phyloP scores from a whole-genome alignment of 2,329 filamentous ascomycete genomes.

The Xylariales sp. region DNA sequence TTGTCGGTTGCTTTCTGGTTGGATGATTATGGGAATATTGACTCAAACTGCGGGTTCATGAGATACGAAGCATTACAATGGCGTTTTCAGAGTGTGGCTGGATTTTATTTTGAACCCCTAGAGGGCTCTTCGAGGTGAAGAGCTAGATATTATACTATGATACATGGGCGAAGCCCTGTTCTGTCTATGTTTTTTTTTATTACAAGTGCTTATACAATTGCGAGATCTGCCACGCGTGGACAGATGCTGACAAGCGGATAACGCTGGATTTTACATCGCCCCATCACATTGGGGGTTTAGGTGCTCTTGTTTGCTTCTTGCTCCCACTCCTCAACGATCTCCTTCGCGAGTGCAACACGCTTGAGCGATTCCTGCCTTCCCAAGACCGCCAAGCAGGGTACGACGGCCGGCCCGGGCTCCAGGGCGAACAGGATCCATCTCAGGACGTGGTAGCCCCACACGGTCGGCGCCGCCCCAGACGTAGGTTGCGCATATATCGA shows the following conservation, averaged over 20 bases:
- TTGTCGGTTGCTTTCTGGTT: too few relatives aligned
- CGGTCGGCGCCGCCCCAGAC: slow-evolving; percentile 4
- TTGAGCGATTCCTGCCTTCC: slow-evolving; percentile 19
- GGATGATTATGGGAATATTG: not conserved
- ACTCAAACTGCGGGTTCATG: slow-evolving; percentile 8
- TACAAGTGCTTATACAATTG: too few relatives aligned
- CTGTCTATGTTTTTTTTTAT: too few relatives aligned
- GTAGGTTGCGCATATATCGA: slow-evolving; percentile 10
- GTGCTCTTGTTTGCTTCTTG: not conserved
- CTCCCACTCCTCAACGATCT: slow-evolving; percentile 10
- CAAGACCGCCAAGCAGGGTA: slow-evolving; percentile 18
- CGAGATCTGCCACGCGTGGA: too few relatives aligned
- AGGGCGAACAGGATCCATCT: slow-evolving; percentile 21
- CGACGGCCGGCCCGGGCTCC: slow-evolving; percentile 16
- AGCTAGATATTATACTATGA: too few relatives aligned
- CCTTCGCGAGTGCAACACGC: slow-evolving; percentile 14
- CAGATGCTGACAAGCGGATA: too few relatives aligned
- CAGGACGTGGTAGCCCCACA: slow-evolving; percentile 21
- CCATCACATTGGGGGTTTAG: too few relatives aligned
- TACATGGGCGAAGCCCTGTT: too few relatives aligned
- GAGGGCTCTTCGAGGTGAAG: too few relatives aligned
- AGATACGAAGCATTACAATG: slow-evolving; percentile 26
- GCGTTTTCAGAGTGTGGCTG: slow-evolving; percentile 21
- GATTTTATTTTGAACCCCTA: too few relatives aligned
- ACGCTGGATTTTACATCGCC: too few relatives aligned